Evolutionary conservation across 352 stramenopile species (phyloP), one percentile per base, ranked within the genome.

Genomic region (Globisporangium camurandrum): DNA sequence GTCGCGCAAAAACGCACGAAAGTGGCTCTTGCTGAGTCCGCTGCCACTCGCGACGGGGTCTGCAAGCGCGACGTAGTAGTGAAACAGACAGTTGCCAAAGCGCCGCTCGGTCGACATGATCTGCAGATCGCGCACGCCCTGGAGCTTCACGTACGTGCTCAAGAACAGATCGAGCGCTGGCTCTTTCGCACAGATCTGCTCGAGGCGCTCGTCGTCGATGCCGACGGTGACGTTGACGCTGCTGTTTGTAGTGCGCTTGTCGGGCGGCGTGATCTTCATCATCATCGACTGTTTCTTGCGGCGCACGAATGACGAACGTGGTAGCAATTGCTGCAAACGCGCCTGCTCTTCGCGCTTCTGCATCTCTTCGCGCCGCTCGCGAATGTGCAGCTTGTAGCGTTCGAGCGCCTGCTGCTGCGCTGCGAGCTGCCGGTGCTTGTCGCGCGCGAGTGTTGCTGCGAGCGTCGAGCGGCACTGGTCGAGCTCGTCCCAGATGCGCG

Each of bases 261-360:
- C 17, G 16, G 10, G 10, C 14, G 57, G 55, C 40, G 42, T 57
- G 42, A 63, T 59, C 49, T 77, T 82, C 57, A 77, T 80, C 65
- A 83, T 77, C 74, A 78, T 83, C 19, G 64, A 81, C 47, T 75
- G 73, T 60, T 80, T 86, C 67, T 83, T 86, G 48, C 63, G 71
- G 17, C 66, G 68, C 17, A 83, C 68, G 49, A 86, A 86, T 7
- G 70, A 83, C 8, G 74, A 86, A 5, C 73, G 70, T 11, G 74
- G 74, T 5, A 86, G 56, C n/a, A 86, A 37, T 34, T 77, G 71
- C 34, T 78, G 68, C 24, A 86, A 57, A 19, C 70, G 60, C 30
- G 72, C 73, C 38, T 83, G 70, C 36, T 82, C 70, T 31, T 82
- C 70, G 20, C 60, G 54, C 44, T 82, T 82, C 0, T 60, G 50